Percentiles rank a stretch among this genome's conserved stretches.
phyloP scores from a whole-genome alignment of 1,284 basidiomycete genomes.

The Irpex rosettiformis region DNA sequence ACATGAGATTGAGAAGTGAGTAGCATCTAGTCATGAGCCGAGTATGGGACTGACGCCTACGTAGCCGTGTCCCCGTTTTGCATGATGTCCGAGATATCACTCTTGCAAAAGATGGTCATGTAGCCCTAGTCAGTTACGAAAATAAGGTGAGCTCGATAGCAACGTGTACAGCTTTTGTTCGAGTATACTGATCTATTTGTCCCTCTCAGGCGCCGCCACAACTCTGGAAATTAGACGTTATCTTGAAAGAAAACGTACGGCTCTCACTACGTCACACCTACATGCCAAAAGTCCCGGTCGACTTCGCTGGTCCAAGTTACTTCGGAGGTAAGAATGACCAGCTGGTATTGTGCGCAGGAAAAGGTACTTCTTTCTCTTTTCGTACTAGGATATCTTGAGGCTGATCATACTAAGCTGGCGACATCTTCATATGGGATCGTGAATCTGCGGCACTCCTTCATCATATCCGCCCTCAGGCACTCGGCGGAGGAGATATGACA shows the following conservation, averaged over 20 bases:
- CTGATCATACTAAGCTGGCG: conserved; percentile 49
- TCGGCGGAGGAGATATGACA: conserved; percentile 67
- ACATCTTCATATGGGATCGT: conserved; percentile 82
- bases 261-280: conserved; percentile 65
- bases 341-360: conserved; percentile 71
- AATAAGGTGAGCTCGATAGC: conserved; percentile 45
- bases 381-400: not conserved
- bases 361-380: conserved; percentile 40
- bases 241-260: conserved; percentile 49
- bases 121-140: conserved; percentile 71
- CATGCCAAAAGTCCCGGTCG: conserved; percentile 62
- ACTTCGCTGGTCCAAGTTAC: conserved; percentile 76
- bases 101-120: conserved; percentile 54
- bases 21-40: conserved; percentile 19
- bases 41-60: not conserved
- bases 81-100: conserved; percentile 76
- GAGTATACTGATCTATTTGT: conserved; percentile 1
- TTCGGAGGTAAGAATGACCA: conserved; percentile 77
- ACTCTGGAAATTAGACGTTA: conserved; percentile 72
- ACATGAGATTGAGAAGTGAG: conserved; percentile 64
- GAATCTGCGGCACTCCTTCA: conserved; percentile 68
- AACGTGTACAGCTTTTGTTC: not conserved
- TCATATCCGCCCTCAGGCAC: conserved; percentile 55
- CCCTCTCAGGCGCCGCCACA: conserved; percentile 66
- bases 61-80: conserved; percentile 72